Conservation (phyloP, 345 rosid genomes). For the Dipteronia sinensis region DNA sequence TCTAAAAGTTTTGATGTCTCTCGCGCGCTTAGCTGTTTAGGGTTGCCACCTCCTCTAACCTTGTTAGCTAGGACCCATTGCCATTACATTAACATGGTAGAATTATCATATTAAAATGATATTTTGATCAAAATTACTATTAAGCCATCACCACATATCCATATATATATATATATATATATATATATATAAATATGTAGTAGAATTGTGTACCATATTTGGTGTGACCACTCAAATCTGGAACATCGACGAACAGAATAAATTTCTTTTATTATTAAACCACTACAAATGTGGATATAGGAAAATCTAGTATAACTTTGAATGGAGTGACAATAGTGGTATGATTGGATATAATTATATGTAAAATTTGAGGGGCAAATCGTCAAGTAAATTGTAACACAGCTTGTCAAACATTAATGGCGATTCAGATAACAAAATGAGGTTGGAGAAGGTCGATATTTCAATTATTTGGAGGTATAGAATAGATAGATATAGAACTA, state of each 20-base stretch:
- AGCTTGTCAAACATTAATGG: conserved; percentile 15
- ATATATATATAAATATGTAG: no score
- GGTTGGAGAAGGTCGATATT: not conserved
- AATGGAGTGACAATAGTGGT: not conserved
- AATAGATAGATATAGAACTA: conserved; percentile 16
- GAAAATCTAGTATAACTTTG: no score
- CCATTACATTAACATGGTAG: not conserved
- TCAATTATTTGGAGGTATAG: conserved; percentile 19
- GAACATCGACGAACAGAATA: no score
- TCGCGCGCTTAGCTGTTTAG: conserved; percentile 21
- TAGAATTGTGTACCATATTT: no score
- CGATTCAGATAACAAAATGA: not conserved
- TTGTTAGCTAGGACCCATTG: not conserved
- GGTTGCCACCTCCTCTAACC: conserved; percentile 12
- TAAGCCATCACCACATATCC: not conserved
- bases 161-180: no score
- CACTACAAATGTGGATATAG: no score
- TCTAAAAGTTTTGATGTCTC: not conserved
- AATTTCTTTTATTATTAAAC: no score
- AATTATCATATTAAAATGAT: conserved; percentile 2
- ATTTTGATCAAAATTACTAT: not conserved
- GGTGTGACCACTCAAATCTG: no score
- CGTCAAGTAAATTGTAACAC: not conserved
- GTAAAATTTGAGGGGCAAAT: not conserved
- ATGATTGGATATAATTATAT: not conserved